Evolutionary conservation across 805 yeast genomes (phyloP).

Genomic region (Cyberlindnera amylophila): DNA sequence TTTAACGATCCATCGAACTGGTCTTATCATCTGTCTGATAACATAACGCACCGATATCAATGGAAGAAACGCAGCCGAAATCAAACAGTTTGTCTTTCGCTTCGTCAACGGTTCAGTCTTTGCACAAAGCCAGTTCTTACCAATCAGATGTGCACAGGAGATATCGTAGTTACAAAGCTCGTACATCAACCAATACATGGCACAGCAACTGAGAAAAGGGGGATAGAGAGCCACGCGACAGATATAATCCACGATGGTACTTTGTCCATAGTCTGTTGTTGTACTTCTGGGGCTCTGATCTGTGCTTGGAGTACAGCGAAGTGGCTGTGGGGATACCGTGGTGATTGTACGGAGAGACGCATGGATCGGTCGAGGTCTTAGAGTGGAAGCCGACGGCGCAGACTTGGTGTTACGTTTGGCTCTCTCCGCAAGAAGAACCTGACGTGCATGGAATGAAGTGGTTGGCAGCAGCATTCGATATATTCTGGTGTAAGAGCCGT

Average conservation of each 20-base stretch:
- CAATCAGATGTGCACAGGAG: background rate
- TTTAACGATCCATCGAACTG: background rate
- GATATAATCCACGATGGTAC: background rate
- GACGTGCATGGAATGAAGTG: slow-evolving; percentile 7
- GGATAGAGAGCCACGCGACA: slow-evolving; percentile 1
- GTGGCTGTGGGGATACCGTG: slow-evolving; percentile 1
- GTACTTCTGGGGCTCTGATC: background rate
- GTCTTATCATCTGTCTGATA: background rate
- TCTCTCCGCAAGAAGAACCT: slow-evolving; percentile 10
- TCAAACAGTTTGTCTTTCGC: background rate
- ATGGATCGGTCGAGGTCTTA: background rate
- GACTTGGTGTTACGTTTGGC: background rate
- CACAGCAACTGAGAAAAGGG: slow-evolving; percentile 1
- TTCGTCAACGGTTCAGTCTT: background rate
- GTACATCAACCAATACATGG: slow-evolving; percentile 1
- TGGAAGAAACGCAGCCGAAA: background rate
- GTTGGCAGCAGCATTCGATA: background rate
- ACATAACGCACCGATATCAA: background rate
- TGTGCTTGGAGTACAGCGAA: background rate
- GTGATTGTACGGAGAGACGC: background rate
- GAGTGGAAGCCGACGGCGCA: background rate
- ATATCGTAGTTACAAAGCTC: slow-evolving; percentile 1
- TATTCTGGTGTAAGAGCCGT: background rate
- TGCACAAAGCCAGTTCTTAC: slow-evolving; percentile 1
- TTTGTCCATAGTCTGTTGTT: background rate